Evolutionary conservation across 1,139 yeast species (phyloP).

Genomic region (Casaregolazyma suthepensis): DNA sequence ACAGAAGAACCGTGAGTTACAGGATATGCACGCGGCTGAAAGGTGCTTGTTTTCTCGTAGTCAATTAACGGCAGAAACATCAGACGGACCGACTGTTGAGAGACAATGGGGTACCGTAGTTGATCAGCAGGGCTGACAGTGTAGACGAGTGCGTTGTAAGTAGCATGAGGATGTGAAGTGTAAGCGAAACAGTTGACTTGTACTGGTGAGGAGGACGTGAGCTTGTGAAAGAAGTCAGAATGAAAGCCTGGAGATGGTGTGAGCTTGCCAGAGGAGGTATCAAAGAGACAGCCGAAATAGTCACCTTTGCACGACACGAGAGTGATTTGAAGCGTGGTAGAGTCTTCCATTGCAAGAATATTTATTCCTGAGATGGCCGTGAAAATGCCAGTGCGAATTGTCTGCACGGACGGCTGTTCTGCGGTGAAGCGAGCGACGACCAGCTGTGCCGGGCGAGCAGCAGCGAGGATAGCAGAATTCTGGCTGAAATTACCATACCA

Average conservation of each 20-base stretch:
- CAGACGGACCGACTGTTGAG: conserved; percentile 19
- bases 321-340: conserved; percentile 9
- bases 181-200: conserved; percentile 19
- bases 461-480: neutral
- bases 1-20: conserved; percentile 16
- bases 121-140: conserved; percentile 16
- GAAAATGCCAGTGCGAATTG: neutral
- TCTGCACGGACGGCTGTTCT: neutral
- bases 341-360: neutral
- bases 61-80: conserved; percentile 17
- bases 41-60: neutral
- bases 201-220: conserved; percentile 1
- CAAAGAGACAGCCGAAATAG: conserved; percentile 11
- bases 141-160: conserved; percentile 18
- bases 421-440: neutral
- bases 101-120: conserved; percentile 20
- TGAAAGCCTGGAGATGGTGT: neutral
- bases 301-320: conserved; percentile 19
- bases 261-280: neutral
- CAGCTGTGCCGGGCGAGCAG: conserved; percentile 2
- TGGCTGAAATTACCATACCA: neutral
- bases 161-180: conserved; percentile 19
- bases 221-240: neutral
- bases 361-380: conserved; percentile 3
- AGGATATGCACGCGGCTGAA: conserved; percentile 9